Base-by-base conservation (phyloP, 2,329 filamentous ascomycete genomes). In the Monilinia polystroma region DNA sequence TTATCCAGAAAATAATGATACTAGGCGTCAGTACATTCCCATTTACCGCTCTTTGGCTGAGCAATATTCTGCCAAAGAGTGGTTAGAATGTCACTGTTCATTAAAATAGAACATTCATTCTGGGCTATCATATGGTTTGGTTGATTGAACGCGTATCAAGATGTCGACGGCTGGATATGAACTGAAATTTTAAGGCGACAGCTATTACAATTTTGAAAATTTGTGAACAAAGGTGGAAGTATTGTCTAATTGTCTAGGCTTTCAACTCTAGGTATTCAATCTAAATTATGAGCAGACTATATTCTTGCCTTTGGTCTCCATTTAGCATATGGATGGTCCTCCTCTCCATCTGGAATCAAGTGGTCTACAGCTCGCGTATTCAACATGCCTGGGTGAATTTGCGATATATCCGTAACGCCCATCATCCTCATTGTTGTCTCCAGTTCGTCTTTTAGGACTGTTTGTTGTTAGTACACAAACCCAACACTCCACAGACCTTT, bases 341-440 rank as follows among this genome's bases (percentile, higher is more conserved):
- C 77, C 16, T 74, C 60, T 41, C 53, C 75, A 53, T 72, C 73
- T 2, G 81, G 80, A 20, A 83, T 76, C 54, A 82, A 70, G 67
- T 83, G 80, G 68, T 84, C 81, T 6, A 83, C 77, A 1, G 78
- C 80, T n/a, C 79, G 74, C 0, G 82, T 83, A 67, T 89, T 87
- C 32, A 90, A 76, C 74, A 88, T 78, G 0, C 87, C 86, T 0
- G 87, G 85, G 70, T 87, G 83, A 6, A 87, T 81, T 73, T 88
- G 81, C 64, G 84, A 81, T 12, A 90, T 76, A 68, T 84, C 81
- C 1, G 85, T 88, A 45, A 90, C 80, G 2, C 88, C 88, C 67
- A 87, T 84, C 75, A 89, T 81, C 35, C 84, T 82, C 87, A 90
- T 90, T 2, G 86, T 86, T 2, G 84, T 88, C 70, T 87, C 83